Evolutionary conservation across 2,329 filamentous ascomycete species (phyloP).

Genomic region (Fusarium sp.): DNA sequence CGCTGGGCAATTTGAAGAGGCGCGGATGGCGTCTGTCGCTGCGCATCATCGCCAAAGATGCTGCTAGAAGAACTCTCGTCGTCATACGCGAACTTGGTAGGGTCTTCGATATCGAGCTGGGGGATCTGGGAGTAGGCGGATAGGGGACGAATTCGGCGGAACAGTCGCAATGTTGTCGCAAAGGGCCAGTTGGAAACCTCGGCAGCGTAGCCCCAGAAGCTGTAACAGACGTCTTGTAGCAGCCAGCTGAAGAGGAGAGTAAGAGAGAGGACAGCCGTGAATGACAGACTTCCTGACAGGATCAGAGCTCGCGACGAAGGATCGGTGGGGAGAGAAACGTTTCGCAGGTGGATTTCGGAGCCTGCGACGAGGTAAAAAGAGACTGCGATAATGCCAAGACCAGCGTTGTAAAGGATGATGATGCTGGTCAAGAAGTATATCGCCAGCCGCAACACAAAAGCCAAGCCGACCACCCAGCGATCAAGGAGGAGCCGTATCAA

Average conservation of each 20-base stretch:
- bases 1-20: background rate
- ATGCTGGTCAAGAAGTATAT: conserved; percentile 18
- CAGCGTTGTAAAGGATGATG: conserved; percentile 28
- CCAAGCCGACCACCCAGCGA: conserved; percentile 31
- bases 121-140: conserved; percentile 35
- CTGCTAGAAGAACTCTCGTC: background rate
- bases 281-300: conserved; percentile 47
- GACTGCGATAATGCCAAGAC: conserved; percentile 29
- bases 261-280: conserved; percentile 27
- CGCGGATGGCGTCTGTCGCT: background rate
- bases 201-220: conserved; percentile 30
- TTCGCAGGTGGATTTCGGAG: conserved; percentile 52
- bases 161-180: conserved; percentile 14
- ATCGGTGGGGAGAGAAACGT: conserved; percentile 48
- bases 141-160: background rate
- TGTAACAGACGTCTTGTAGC: conserved; percentile 42
- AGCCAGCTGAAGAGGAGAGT: conserved; percentile 40
- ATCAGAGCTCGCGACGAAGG: conserved; percentile 47
- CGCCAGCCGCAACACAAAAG: conserved; percentile 15
- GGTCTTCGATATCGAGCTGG: conserved; percentile 40
- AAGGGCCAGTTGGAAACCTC: conserved; percentile 46
- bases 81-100: conserved; percentile 1
- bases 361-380: conserved; percentile 50
- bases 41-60: background rate
- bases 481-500: conserved; percentile 49